Evolutionary conservation across 2,329 filamentous ascomycete genomes (phyloP).

Genomic region (Orbilia quercus): DNA sequence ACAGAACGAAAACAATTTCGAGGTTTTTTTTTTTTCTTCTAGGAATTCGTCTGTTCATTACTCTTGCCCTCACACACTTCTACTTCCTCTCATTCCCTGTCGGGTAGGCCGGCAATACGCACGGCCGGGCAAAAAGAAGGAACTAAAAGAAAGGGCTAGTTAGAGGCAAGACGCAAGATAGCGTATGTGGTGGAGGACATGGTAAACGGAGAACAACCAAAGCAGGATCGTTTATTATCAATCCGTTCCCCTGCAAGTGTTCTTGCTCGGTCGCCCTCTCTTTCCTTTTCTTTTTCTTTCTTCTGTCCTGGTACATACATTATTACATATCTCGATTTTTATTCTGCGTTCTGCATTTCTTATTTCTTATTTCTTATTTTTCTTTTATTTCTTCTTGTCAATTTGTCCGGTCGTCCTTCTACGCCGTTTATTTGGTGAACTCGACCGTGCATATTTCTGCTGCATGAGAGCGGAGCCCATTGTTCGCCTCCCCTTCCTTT

Average conservation of each 20-base stretch:
- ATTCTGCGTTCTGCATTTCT: no score
- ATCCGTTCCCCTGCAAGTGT: slow-evolving; percentile 30
- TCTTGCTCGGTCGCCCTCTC: slow-evolving; percentile 5
- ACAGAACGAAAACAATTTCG: slow-evolving; percentile 28
- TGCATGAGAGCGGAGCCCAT: slow-evolving; percentile 54
- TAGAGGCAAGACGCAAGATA: slow-evolving; percentile 39
- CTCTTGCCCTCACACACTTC: no score
- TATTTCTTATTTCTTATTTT: not conserved
- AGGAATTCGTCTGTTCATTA: slow-evolving; percentile 48
- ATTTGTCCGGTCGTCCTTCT: slow-evolving; percentile 23
- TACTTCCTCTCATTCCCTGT: slow-evolving; percentile 27
- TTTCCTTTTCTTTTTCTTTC: not conserved
- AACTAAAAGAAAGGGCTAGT: no score
- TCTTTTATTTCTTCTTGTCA: slow-evolving; percentile 8
- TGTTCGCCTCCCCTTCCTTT: slow-evolving; percentile 52
- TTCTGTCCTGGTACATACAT: no score
- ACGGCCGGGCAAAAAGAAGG: slow-evolving; percentile 39
- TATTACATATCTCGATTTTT: no score
- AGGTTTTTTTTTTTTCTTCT: no score
- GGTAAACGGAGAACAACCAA: not conserved
- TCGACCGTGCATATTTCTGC: slow-evolving; percentile 47
- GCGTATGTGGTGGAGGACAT: slow-evolving; percentile 1
- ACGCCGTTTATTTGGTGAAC: slow-evolving; percentile 51
- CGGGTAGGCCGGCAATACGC: slow-evolving; percentile 50
- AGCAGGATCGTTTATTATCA: slow-evolving; percentile 45